Percentiles rank a stretch among this genome's conserved stretches.
phyloP scores from a whole-genome alignment of 1,284 basidiomycete genomes.

The Cerrena zonata region DNA sequence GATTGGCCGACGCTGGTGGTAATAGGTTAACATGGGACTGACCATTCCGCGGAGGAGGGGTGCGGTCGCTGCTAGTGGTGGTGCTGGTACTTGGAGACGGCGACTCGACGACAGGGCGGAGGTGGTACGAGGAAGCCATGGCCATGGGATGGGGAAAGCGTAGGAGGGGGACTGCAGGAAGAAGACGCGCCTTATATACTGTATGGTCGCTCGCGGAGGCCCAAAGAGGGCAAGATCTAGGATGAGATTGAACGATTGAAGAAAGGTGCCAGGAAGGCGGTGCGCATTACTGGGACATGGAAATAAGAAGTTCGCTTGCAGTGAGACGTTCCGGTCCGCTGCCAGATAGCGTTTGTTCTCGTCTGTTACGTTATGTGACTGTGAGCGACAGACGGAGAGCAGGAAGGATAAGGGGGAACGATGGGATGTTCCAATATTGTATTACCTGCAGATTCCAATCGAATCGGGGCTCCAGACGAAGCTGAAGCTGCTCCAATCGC shows the following conservation, averaged over 20 bases:
- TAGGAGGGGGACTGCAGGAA: slow-evolving; percentile 12
- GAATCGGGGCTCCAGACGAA: too few species aligned
- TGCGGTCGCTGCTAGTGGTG: slow-evolving; percentile 24
- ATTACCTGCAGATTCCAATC: too few species aligned
- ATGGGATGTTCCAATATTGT: too few species aligned
- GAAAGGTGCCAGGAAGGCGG: slow-evolving; percentile 9
- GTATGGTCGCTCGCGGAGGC: slow-evolving; percentile 12
- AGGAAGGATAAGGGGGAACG: neutral
- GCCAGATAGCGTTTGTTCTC: slow-evolving; percentile 22
- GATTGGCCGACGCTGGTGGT: slow-evolving; percentile 16
- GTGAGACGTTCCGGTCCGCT: slow-evolving; percentile 23
- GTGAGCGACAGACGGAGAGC: neutral
- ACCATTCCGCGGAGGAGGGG: slow-evolving; percentile 16
- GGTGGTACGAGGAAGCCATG: slow-evolving; percentile 21
- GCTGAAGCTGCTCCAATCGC: neutral
- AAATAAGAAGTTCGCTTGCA: neutral
- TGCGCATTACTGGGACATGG: slow-evolving; percentile 6
- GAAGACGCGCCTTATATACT: slow-evolving; percentile 18
- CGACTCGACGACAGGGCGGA: slow-evolving; percentile 22
- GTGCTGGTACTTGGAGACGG: slow-evolving; percentile 23
- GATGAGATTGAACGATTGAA: slow-evolving; percentile 3
- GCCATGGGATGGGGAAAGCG: slow-evolving; percentile 3
- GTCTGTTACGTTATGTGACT: too few species aligned
- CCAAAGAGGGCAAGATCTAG: slow-evolving; percentile 11
- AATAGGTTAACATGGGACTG: slow-evolving; percentile 8